Conservation (phyloP, 495 filamentous ascomycete genomes). For the Penicillium salamii region DNA sequence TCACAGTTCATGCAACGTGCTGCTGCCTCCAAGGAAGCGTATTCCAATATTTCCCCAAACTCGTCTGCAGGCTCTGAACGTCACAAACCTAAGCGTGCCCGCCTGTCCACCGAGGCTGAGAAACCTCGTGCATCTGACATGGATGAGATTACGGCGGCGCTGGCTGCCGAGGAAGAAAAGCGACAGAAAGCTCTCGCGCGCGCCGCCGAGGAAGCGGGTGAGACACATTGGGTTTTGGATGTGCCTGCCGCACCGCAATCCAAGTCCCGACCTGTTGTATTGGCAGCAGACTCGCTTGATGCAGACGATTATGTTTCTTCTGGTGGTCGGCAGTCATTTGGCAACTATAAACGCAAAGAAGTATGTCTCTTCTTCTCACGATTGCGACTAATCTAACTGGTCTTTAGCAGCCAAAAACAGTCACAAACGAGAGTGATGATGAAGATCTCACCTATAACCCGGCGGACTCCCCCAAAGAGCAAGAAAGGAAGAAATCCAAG, state of each 20-base stretch:
- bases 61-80: constrained; percentile 31
- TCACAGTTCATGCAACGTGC: constrained; percentile 91
- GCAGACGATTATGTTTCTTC: constrained; percentile 28
- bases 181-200: constrained; percentile 66
- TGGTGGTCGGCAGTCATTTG: constrained; percentile 39
- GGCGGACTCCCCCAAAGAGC: no score
- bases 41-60: constrained; percentile 19
- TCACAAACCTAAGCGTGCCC: constrained; percentile 42
- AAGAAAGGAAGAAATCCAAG: constrained; percentile 7
- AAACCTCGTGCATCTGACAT: constrained; percentile 38
- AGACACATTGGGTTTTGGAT: constrained; percentile 82
- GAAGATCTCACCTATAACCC: no score
- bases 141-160: constrained; percentile 65
- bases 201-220: constrained; percentile 71
- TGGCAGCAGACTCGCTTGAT: constrained; percentile 38
- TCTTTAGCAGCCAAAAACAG: not conserved
- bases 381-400: not conserved
- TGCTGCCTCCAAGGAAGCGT: constrained; percentile 45
- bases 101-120: constrained; percentile 35
- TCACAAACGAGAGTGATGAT: not conserved
- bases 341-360: constrained; percentile 39
- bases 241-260: constrained; percentile 15
- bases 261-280: constrained; percentile 27
- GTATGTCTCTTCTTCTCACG: constrained; percentile 13
- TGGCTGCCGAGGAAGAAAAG: constrained; percentile 73